Percentiles rank a stretch among this genome's conserved stretches.
These are phyloP conservation scores for Usnea hakonensis DNA, from an alignment of 495 filamentous ascomycete genomes.

Conservation along the genomic window DNA sequence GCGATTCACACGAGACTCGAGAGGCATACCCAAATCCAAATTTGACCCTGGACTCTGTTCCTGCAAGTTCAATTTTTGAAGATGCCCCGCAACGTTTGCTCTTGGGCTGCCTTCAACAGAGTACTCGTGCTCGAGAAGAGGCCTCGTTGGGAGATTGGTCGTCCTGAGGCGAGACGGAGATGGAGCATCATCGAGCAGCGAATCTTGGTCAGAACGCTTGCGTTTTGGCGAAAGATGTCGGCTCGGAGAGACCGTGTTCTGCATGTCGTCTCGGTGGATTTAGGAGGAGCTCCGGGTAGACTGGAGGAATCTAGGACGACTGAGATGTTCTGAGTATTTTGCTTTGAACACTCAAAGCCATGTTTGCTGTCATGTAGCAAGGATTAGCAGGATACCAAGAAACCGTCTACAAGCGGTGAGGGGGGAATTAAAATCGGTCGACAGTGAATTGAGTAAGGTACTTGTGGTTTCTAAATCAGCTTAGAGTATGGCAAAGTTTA, in stretches of 20 bases:
- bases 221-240: conserved; percentile 35
- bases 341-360: not conserved
- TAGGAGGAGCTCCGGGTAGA: not conserved
- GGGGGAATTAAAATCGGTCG: not conserved
- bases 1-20: not conserved
- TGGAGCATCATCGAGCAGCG: conserved; percentile 28
- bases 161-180: conserved; percentile 29
- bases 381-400: too few relatives aligned
- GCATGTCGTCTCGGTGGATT: conserved; percentile 7
- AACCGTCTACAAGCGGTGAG: not conserved
- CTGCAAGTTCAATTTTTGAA: conserved; percentile 54
- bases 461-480: not conserved
- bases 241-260: not conserved
- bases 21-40: conserved; percentile 21
- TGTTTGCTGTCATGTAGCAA: not conserved
- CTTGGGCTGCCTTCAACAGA: conserved; percentile 45
- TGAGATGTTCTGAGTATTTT: not conserved
- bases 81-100: conserved; percentile 54
- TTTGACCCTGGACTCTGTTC: conserved; percentile 34
- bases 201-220: conserved; percentile 37
- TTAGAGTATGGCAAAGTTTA: not conserved
- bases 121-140: not conserved
- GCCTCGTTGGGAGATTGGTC: conserved; percentile 16
- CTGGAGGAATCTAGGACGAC: not conserved
- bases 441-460: too few relatives aligned